Base-by-base conservation (phyloP, 192 early-diverging fungal genomes). In the Phlyctochytrium planicorne region DNA sequence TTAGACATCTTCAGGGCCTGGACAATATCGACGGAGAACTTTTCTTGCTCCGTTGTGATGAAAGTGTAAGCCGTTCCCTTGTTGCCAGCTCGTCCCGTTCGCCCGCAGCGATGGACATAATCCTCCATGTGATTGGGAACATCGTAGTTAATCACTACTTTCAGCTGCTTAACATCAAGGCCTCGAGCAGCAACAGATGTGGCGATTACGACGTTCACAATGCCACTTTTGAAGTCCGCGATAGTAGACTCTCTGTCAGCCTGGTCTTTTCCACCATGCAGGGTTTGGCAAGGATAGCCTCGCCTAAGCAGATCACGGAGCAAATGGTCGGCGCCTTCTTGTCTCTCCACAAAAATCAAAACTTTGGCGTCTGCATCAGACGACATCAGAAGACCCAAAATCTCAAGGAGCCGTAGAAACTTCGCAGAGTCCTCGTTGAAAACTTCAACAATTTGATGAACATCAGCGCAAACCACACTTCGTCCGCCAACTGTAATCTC, bases 51-150 rank as follows among this genome's bases (percentile, higher is more conserved):
- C 3, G 92, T 92, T 0, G 92, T 92, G 62, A 99, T 90, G 71
- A 98, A 99, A 0, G 97, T 97, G 67, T 91, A 96, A 0, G 97
- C 95, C 3, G 91, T 92, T 52, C 97, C 97, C 71, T 93, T 98
- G 75, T 97, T 94, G 56, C 97, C 97, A 0, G 97, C 97, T 52
- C 97, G 91, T 34, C 97, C 97, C 0, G 97, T 99, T 36, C 97
- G 85, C 3, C 97, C 97, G 20, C 97, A 94, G 50, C 97, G 94
- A 77, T 99, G 97, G 1, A 99, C 94, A 76, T 98, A 94, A 60
- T 99, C 97, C 66, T 99, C 97, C 87, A 95, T 91, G 61, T 99
- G 94, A 78, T 95, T 94, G 6, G 97, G 97, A 53, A 92, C 91
- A 66, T 99, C 97, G 66, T 91, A 98, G 75, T 99, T 99, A 56